These are phyloP conservation scores for Quaeritorhiza haematococci DNA, from an alignment of 371 early-diverging fungal species.

Conservation along the genomic window DNA sequence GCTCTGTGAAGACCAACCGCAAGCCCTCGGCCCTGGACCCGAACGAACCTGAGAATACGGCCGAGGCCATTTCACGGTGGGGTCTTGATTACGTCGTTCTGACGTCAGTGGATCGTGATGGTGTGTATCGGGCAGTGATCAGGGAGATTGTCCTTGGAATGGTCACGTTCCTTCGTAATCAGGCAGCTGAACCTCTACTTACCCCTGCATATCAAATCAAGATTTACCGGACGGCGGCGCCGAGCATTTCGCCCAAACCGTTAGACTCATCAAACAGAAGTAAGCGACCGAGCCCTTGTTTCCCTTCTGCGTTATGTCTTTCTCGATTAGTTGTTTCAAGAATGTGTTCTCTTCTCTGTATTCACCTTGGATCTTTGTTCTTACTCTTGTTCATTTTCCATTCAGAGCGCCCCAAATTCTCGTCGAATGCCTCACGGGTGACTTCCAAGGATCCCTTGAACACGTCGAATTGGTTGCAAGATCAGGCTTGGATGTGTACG, in stretches of 20 bases:
- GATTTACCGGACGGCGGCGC: slow-evolving; percentile 93
- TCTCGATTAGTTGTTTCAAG: too few relatives aligned
- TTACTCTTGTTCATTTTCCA: slow-evolving; percentile 1
- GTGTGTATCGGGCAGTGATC: slow-evolving; percentile 24
- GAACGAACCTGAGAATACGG: slow-evolving; percentile 90
- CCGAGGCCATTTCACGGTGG: slow-evolving; percentile 92
- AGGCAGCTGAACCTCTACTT: too few relatives aligned
- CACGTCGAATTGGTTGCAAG: slow-evolving; percentile 75
- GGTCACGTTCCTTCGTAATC: too few relatives aligned
- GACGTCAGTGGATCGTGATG: slow-evolving; percentile 96
- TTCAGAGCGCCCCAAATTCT: slow-evolving; percentile 81
- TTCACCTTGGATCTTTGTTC: too few relatives aligned
- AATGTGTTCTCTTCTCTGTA: too few relatives aligned
- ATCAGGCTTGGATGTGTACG: slow-evolving; percentile 94
- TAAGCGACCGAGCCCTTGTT: slow-evolving; percentile 24
- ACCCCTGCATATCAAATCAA: too few relatives aligned
- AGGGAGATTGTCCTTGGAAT: neutral
- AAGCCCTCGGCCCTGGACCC: slow-evolving; percentile 85
- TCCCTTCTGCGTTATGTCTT: neutral
- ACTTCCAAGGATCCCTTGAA: slow-evolving; percentile 80
- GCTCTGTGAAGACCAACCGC: slow-evolving; percentile 94
- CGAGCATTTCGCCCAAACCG: slow-evolving; percentile 89
- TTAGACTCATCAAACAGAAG: slow-evolving; percentile 78
- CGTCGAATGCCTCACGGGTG: slow-evolving; percentile 95
- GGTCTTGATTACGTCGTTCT: slow-evolving; percentile 95